These are phyloP conservation scores for Termitomyces titanicus DNA, from an alignment of 768 basidiomycete species.

Conservation along the genomic window DNA sequence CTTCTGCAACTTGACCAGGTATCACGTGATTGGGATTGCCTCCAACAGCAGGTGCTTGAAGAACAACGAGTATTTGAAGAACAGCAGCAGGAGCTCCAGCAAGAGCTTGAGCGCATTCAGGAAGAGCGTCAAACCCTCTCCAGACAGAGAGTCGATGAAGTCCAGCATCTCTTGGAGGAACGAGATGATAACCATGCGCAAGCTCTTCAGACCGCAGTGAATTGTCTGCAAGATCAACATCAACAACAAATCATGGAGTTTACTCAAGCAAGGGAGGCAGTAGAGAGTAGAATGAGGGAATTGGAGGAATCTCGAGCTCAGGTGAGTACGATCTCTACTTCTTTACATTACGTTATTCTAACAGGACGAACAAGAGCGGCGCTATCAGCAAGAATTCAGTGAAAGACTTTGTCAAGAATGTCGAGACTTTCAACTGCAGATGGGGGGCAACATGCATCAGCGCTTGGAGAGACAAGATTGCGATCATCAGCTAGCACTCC, in stretches of 20 bases:
- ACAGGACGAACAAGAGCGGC: no score
- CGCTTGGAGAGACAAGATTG: neutral
- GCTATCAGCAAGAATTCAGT: no score
- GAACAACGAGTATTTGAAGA: neutral
- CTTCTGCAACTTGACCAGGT: neutral
- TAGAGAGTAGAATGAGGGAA: neutral
- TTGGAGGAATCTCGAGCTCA: neutral
- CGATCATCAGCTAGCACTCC: neutral
- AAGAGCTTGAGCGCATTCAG: neutral
- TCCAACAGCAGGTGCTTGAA: neutral
- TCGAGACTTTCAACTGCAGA: no score
- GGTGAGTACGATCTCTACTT: neutral
- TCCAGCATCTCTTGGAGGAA: neutral
- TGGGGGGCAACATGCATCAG: neutral
- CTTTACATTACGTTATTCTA: no score
- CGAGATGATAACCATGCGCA: neutral
- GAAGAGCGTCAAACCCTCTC: neutral
- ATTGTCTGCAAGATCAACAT: neutral
- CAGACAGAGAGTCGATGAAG: neutral
- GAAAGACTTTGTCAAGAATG: no score
- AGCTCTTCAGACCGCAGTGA: neutral
- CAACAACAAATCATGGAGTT: neutral
- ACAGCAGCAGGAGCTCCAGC: neutral
- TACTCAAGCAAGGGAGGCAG: neutral
- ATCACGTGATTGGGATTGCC: neutral